Base-by-base conservation (phyloP, 495 filamentous ascomycete species). In the Penicillium bovifimosum region DNA sequence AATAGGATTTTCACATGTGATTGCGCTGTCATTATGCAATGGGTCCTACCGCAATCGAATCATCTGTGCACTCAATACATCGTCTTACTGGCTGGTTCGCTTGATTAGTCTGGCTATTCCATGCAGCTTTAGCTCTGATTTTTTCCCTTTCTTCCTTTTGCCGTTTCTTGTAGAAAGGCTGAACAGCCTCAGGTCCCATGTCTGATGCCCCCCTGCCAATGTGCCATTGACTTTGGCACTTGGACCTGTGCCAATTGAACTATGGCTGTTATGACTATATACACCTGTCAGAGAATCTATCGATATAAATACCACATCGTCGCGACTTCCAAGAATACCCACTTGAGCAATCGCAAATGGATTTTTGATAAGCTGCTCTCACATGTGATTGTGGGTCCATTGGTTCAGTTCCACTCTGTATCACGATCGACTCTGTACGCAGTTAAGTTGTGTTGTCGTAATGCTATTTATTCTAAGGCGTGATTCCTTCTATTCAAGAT, bases 311-410 rank as follows among this genome's bases (percentile, higher is more conserved):
- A 24, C 20, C 20, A 24, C 20, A 24, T 24, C 20, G 4, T 24
- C 20, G 20, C 20, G 4, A 24, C 2, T 16, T 7, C 10, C 9
- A 39, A 39, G 18, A 39, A 39, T 39, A 18, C 36, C 36, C 17
- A 33, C 32, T 13, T 33, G 20, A 24, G 32, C 32, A 40, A 17
- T 18, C 16, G 26, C 20, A 11, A 16, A 27, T 42, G 20, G 16
- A 26, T 11, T 41, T 27, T 29, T 61, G 58, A 63, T 63, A 61
- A 63, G 52, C 18, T 20, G 31, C 14, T 55, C 48, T 56, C 48
- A 60, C 69, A 72, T 72, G 69, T 73, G 69, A 73, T 67, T 64
- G 69, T 57, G 69, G 69, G 68, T 73, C 69, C 57, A 53, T 61
- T 48, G 56, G 20, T 24, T 4, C 20, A 24, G 20, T 24, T 24